Base-by-base conservation (phyloP, 441 rosid species). In the Dalechampia spathulata region DNA sequence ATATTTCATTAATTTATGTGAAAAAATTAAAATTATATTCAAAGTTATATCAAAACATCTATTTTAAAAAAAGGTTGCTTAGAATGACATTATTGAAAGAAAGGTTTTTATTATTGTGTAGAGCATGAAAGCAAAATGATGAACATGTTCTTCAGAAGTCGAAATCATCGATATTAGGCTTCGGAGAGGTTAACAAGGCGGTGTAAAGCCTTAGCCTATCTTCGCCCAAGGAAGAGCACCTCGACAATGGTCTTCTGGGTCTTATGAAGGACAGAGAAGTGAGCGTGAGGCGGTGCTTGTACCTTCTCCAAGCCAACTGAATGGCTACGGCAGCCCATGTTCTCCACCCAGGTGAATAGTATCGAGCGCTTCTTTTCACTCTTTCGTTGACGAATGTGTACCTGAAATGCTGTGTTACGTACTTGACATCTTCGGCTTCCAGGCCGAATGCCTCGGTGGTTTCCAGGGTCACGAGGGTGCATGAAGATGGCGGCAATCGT, bases 291-390 rank as follows among this genome's bases (percentile, higher is more conserved):
- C 96, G 74, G 49, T 84, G 96, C 77, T 66, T 86, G 50, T 86
- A 84, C 76, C 98, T 69, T 44, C 95, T 73, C 96, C 98, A 91
- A 7, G 98, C 98, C 56, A 91, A 69, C 77, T 91, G 98, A 61
- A 88, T 76, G 0, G 96, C 95, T 69, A 91, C 96, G 0, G 96
- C 91, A 0, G 91, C 94, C 96, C 96, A 91, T 15, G 98, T 88
- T n/a, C 98, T 69, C 98, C 98, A 91, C 6, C 96, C 98, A 0
- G 96, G 96, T 12, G 98, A 91, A 58, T 91, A 88, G 53, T 91
- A 91, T 61, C 98, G 78, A 0, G 96, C 96, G 55, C 98, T 88
- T 47, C 98, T 79, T 78, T 81, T 91, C 47, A 91, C 93, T 63
- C 79, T 80, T 38, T 88, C 96, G 1, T 88, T 91, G 3, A 88